These are phyloP conservation scores for Scheffersomyces coipomensis DNA, from an alignment of 805 yeast species.

Conservation along the genomic window DNA sequence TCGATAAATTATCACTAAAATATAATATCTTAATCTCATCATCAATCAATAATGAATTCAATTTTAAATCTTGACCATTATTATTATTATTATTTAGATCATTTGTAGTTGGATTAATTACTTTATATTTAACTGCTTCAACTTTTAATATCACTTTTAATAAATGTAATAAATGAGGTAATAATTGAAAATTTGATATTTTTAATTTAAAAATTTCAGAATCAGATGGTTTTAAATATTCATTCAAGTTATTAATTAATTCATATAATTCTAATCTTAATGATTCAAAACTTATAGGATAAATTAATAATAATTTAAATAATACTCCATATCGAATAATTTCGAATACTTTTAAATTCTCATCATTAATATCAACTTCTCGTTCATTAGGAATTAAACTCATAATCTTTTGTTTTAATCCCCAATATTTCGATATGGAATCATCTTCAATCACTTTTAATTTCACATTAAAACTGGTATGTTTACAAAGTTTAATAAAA, in stretches of 20 bases:
- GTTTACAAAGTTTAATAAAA: conserved; percentile 3
- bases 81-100: conserved; percentile 11
- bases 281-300: conserved; percentile 4
- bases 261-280: conserved; percentile 11
- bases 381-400: background rate
- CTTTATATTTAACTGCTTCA: conserved; percentile 5
- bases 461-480: conserved; percentile 9
- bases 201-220: conserved; percentile 16
- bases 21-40: conserved; percentile 6
- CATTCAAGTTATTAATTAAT: conserved; percentile 5
- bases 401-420: conserved; percentile 1
- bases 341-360: background rate
- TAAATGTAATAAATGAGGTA: conserved; percentile 30
- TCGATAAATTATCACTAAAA: conserved; percentile 19
- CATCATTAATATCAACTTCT: conserved; percentile 1
- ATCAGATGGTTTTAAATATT: conserved; percentile 3
- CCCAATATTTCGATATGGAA: conserved; percentile 1
- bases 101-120: too few species aligned
- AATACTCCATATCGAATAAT: conserved; percentile 8
- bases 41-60: conserved; percentile 8
- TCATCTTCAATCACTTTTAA: background rate
- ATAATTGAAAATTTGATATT: conserved; percentile 28
- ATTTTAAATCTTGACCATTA: background rate
- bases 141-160: conserved; percentile 24
- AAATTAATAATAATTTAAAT: conserved; percentile 11